A percentile compares a stretch with the other conserved stretches of the same genome.
Evolutionary conservation across 2,329 filamentous ascomycete genomes (phyloP).

Genomic region (Arthrobotrys musiformis): DNA sequence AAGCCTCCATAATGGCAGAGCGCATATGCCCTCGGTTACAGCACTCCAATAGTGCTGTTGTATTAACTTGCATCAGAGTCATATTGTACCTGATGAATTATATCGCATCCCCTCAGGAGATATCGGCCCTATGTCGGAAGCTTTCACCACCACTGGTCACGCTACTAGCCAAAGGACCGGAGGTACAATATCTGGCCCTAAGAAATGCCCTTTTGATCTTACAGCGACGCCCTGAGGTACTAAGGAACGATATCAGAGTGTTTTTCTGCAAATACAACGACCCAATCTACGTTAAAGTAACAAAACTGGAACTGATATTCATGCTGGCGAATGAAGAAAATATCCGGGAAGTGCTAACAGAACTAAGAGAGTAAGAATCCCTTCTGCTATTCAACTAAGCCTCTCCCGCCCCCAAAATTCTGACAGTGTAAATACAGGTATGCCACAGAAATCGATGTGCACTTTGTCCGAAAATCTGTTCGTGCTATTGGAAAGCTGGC

Average conservation of each 20-base stretch:
- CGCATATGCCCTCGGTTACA: conserved; percentile 94
- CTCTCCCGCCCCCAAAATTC: conserved; percentile 9
- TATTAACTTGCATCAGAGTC: conserved; percentile 93
- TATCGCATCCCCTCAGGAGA: conserved; percentile 89
- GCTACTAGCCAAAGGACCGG: conserved; percentile 91
- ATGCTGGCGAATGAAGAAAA: conserved; percentile 97
- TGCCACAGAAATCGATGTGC: conserved; percentile 97
- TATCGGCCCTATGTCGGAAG: conserved; percentile 86
- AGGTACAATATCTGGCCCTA: conserved; percentile 97
- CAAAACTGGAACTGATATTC: conserved; percentile 97
- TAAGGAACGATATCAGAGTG: conserved; percentile 95
- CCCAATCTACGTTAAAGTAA: conserved; percentile 99
- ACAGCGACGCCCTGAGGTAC: conserved; percentile 88
- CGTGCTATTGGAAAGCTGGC: conserved; percentile 96
- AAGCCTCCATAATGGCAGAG: conserved; percentile 89
- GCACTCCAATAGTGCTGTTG: conserved; percentile 95
- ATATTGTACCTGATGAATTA: conserved; percentile 99
- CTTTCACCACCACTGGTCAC: conserved; percentile 95
- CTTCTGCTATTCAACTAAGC: background rate
- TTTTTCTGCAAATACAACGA: conserved; percentile 99
- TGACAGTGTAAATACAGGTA: conserved; percentile 67
- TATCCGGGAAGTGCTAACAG: conserved; percentile 92
- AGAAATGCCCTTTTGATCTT: conserved; percentile 93
- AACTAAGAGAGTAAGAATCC: conserved; percentile 80
- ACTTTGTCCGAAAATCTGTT: conserved; percentile 97